Percentiles rank a stretch among this genome's conserved stretches.
Evolutionary conservation across 1,284 basidiomycete genomes (phyloP).

Genomic region (Irpex lacteus): DNA sequence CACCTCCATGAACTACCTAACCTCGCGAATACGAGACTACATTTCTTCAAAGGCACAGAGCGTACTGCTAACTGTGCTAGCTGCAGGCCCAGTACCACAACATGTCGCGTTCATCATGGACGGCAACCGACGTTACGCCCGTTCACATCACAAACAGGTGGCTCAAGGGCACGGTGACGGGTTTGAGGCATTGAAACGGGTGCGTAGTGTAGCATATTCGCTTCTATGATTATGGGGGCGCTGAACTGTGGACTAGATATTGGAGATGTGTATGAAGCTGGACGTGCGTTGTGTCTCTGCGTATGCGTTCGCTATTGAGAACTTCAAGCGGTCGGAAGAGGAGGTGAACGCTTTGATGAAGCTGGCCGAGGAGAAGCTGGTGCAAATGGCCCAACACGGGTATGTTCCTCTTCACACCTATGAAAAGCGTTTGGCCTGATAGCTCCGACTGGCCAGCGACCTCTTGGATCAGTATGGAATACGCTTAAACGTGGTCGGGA

Average conservation of each 20-base stretch:
- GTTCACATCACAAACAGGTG: constrained; percentile 62
- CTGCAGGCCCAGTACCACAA: constrained; percentile 82
- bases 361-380: constrained; percentile 78
- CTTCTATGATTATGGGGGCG: not conserved
- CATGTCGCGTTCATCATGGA: constrained; percentile 99
- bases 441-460: constrained; percentile 44
- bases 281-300: constrained; percentile 83
- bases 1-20: not conserved
- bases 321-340: constrained; percentile 85
- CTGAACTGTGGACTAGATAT: constrained; percentile 46
- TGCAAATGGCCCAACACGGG: constrained; percentile 85
- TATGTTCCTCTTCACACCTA: constrained; percentile 34
- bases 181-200: constrained; percentile 79
- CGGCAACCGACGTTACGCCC: constrained; percentile 92
- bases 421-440: constrained; percentile 2
- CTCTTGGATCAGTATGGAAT: constrained; percentile 82
- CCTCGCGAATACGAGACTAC: constrained; percentile 16
- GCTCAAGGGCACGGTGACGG: constrained; percentile 84
- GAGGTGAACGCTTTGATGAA: constrained; percentile 91
- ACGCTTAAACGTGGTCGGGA: constrained; percentile 83
- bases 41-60: constrained; percentile 32
- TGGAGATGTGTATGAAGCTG: constrained; percentile 81
- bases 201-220: constrained; percentile 37
- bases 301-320: constrained; percentile 97
- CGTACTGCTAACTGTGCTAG: constrained; percentile 60